Base-by-base conservation (phyloP, 169 alveolate genomes). In the Cryptosporidium sp. region DNA sequence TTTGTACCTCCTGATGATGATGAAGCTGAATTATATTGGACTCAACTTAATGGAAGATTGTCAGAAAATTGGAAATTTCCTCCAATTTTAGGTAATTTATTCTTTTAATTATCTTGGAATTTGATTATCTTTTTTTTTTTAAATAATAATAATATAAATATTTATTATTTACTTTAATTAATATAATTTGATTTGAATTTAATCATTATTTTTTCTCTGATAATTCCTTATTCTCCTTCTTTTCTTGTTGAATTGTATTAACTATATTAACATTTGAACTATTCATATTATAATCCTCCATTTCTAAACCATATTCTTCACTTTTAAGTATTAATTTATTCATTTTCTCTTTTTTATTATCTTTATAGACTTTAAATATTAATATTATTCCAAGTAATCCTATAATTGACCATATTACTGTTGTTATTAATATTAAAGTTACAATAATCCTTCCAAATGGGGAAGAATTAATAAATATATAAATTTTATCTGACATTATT, bases 1-100 rank as follows among this genome's bases (percentile, higher is more conserved):
- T 80, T 80, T 45, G 75, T 80, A 3, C 67, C 65, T 18, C 89
- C 89, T 6, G 80, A 80, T 65, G 89, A 80, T 80, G 89, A 80
- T 42, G 89, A 80, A 23, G 72, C 68, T 7, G 89, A 80, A 65
- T 4, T 62, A 0, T 80, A 80, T 42, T 80, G 89, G 89, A 62
- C 45, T 8, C 42, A 80, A 42, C 45, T 60, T 35, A 80, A 80
- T 80, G 89, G 89, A 33, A 60, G 35, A 62, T 35, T 80, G 16
- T 60, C 89, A 5, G 48, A 62, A 18, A 35, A 29, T 12, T 80
- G 89, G 89, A 65, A 65, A 44, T 80, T 80, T 37, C 56, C 62
- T n/a, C 29, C 52, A 31, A 23, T 62, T 16, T 14, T 80, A 44
- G 44, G 62, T 48, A 44, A 62, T 21, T 23, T 80, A 10, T 18